Conservation (phyloP, 768 basidiomycete genomes). For the Russula brevipes region DNA sequence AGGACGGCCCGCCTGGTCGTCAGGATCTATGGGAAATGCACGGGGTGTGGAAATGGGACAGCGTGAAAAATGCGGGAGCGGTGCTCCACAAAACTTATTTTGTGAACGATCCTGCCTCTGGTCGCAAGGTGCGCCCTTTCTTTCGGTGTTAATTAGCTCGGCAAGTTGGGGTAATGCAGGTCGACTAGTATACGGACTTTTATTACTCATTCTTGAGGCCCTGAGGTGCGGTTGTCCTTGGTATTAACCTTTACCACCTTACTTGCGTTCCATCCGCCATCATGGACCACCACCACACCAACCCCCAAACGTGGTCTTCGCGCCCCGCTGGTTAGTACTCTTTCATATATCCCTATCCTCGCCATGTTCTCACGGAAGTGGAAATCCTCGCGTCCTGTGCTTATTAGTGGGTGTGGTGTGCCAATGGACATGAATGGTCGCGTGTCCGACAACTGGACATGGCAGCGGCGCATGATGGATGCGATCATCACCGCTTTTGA, state of each 20-base stretch:
- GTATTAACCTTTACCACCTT: background rate
- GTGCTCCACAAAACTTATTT: slow-evolving; percentile 87
- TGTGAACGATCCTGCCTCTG: slow-evolving; percentile 56
- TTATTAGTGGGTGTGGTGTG: slow-evolving; percentile 93
- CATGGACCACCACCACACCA: slow-evolving; percentile 64
- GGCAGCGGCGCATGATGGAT: slow-evolving; percentile 93
- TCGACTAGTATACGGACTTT: slow-evolving; percentile 84
- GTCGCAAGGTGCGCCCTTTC: slow-evolving; percentile 45
- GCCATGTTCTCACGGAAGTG: slow-evolving; percentile 39
- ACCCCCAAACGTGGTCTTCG: slow-evolving; percentile 58
- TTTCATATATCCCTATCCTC: slow-evolving; percentile 50
- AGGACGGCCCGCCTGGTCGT: slow-evolving; percentile 66
- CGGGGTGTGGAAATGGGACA: slow-evolving; percentile 90
- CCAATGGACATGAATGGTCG: slow-evolving; percentile 88
- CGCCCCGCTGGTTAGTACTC: slow-evolving; percentile 62
- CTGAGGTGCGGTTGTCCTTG: slow-evolving; percentile 52
- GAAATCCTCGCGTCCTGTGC: slow-evolving; percentile 47
- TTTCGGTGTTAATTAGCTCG: background rate
- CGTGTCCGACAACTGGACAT: slow-evolving; percentile 61
- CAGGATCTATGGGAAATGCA: slow-evolving; percentile 87
- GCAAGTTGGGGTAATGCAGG: slow-evolving; percentile 34
- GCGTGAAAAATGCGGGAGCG: slow-evolving; percentile 56
- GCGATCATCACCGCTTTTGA: slow-evolving; percentile 84
- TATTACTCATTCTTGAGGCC: slow-evolving; percentile 71
- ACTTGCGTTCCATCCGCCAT: slow-evolving; percentile 60